Evolutionary conservation across 768 basidiomycete species (phyloP), one percentile per base, ranked within the genome.

Genomic region (Nevesoporus exiguus): DNA sequence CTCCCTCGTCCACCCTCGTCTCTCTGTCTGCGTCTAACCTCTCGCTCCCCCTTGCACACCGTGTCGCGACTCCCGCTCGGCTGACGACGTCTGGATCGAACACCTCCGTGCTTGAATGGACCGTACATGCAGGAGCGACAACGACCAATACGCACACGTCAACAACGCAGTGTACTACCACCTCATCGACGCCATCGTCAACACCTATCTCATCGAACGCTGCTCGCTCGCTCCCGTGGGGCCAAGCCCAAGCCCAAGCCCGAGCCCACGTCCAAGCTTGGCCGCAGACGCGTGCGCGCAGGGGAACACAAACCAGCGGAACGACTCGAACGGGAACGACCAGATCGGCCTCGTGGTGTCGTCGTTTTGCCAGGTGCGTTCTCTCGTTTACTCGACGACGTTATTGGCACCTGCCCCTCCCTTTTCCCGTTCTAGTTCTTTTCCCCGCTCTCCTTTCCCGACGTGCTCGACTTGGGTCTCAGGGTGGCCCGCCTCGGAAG

Each of bases 91-190:
- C n/a, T n/a, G n/a, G n/a, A n/a, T n/a, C n/a, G n/a, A n/a, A n/a
- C n/a, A n/a, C n/a, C n/a, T n/a, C n/a, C n/a, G n/a, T n/a, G n/a
- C n/a, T n/a, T n/a, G n/a, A n/a, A n/a, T n/a, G n/a, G n/a, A n/a
- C n/a, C 7, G 43, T 17, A 42, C 9, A n/a, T 25, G n/a, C 58
- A 92, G 90, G 90, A 88, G 80, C 61, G 90, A 92, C 76, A 92
- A 91, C 62, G 90, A 92, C 74, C 88, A 90, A 61, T 92, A 92
- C 64, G 77, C 80, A 13, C 90, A 92, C 56, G 74, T 91, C 63
- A 91, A 92, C 71, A 93, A 92, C 68, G 77, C 86, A 0, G 72
- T 90, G 15, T 93, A 90, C 70, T 88, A 89, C 64, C 86, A 88
- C 62, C 76, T 89, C 52, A 88, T 91, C 70, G 90, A 92, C 71